A percentile compares a stretch with the other conserved stretches of the same genome.
phyloP scores from a whole-genome alignment of 2,329 filamentous ascomycete genomes.

The Drechslerella coelobrocha region DNA sequence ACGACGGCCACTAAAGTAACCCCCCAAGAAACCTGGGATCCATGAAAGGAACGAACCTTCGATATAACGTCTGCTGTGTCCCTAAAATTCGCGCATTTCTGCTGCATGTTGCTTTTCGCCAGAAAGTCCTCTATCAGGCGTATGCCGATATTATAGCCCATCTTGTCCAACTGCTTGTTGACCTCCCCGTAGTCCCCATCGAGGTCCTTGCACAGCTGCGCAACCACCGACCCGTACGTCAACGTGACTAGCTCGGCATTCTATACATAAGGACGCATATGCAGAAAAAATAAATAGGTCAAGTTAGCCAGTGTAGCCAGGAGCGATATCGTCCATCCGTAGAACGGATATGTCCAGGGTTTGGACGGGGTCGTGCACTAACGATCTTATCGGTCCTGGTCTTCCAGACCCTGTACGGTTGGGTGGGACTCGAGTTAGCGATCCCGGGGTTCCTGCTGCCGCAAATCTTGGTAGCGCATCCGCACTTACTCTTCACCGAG shows the following conservation, averaged over 20 bases:
- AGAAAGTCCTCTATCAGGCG: constrained; percentile 97
- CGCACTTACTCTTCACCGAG: constrained; percentile 75
- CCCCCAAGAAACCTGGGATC: constrained; percentile 39
- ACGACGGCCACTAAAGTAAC: constrained; percentile 32
- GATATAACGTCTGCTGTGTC: constrained; percentile 97
- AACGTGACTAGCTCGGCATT: constrained; percentile 93
- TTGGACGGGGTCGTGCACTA: constrained; percentile 32
- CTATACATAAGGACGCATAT: constrained; percentile 22
- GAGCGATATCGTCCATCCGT: neutral
- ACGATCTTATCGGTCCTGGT: constrained; percentile 55
- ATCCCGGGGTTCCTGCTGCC: neutral
- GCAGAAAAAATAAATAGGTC: neutral
- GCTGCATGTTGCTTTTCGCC: constrained; percentile 88
- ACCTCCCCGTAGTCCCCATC: constrained; percentile 93
- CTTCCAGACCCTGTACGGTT: constrained; percentile 54
- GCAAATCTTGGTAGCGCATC: constrained; percentile 2
- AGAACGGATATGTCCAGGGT: neutral
- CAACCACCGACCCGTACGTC: constrained; percentile 96
- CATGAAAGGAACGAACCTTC: constrained; percentile 66
- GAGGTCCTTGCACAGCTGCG: constrained; percentile 95
- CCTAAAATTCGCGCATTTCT: constrained; percentile 87
- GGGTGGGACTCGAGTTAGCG: constrained; percentile 1
- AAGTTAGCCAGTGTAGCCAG: neutral
- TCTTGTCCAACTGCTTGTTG: constrained; percentile 97
- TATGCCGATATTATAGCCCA: constrained; percentile 98